Base-by-base conservation (phyloP, 805 yeast genomes). In the Saccharomycodes ludwigii region DNA sequence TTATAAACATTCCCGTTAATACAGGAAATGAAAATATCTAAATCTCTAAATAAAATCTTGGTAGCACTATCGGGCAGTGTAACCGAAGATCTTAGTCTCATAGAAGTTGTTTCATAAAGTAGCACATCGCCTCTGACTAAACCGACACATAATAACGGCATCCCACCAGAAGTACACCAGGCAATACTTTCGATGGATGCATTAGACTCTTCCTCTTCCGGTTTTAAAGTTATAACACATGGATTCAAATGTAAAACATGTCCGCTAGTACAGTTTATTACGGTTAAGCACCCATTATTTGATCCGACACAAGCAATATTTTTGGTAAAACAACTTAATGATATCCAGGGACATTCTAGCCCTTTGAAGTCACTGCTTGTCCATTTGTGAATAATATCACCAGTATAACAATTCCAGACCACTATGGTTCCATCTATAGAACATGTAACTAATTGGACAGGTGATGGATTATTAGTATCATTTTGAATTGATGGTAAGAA, bases 361-460 rank as follows among this genome's bases (percentile, higher is more conserved):
- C 91, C 93, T 47, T 73, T 78, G 51, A 84, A 71, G 36, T 76
- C 80, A 16, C 65, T 63, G 16, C 73, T 70, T 34, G 69, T 66
- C 37, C 82, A 60, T 46, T 76, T 79, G 63, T 73, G 88, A 40
- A 70, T 65, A 22, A 73, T 72, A 29, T 71, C 73, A 19, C 75
- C 75, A 4, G 88, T 75, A 60, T 72, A 86, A 35, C 86, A 81
- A 50, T 85, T 83, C 97, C 97, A 88, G 36, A 75, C 75, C 35
- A 86, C 75, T 21, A 91, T 70, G 4, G 83, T 63, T 18, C 94
- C 85, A 56, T 91, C 97, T 40, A 84, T 86, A 15, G 94, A 74
- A 14, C 74, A 62, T 1, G 94, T 80, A 11, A 84, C 68, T 37
- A 91, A 63, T 18, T 73, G 65, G 41, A 83, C 60, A 23, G 65